Evolutionary conservation across 148 eudicot genomes (phyloP).

Genomic region (Fagopyrum esculentum): DNA sequence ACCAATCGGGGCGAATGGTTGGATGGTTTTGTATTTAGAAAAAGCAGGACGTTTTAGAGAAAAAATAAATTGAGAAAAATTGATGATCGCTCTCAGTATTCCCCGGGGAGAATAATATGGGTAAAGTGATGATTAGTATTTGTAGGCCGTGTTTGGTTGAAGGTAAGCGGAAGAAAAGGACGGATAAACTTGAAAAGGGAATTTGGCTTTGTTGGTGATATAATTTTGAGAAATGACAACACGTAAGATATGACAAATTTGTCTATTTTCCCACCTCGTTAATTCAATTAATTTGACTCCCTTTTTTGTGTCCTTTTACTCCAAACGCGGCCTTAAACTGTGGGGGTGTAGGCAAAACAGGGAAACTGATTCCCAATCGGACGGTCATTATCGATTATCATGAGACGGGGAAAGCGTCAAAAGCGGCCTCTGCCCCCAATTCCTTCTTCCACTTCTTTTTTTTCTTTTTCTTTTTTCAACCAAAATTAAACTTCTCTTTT

Average conservation of each 20-base stretch:
- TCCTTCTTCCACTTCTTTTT: background rate
- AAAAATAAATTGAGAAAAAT: background rate
- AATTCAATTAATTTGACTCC: background rate
- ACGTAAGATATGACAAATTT: background rate
- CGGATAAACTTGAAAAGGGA: background rate
- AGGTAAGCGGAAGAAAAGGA: background rate
- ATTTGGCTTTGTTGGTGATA: constrained; percentile 5
- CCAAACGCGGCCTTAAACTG: constrained; percentile 7
- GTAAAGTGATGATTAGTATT: background rate
- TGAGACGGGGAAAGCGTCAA: constrained; percentile 8
- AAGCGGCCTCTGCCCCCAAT: background rate
- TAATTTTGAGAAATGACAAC: constrained; percentile 10
- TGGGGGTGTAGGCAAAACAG: constrained; percentile 5
- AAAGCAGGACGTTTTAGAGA: background rate
- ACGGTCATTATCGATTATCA: constrained; percentile 1
- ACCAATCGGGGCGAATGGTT: too few relatives aligned
- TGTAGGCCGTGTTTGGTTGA: constrained; percentile 1
- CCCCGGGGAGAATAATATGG: background rate
- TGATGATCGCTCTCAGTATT: background rate
- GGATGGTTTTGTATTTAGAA: background rate
- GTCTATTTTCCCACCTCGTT: background rate
- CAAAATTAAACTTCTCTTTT: too few relatives aligned
- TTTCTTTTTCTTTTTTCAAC: background rate
- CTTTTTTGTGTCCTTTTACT: background rate
- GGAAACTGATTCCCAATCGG: constrained; percentile 10